phyloP scores from a whole-genome alignment of 129 eudicot species.

The Silybum marianum region DNA sequence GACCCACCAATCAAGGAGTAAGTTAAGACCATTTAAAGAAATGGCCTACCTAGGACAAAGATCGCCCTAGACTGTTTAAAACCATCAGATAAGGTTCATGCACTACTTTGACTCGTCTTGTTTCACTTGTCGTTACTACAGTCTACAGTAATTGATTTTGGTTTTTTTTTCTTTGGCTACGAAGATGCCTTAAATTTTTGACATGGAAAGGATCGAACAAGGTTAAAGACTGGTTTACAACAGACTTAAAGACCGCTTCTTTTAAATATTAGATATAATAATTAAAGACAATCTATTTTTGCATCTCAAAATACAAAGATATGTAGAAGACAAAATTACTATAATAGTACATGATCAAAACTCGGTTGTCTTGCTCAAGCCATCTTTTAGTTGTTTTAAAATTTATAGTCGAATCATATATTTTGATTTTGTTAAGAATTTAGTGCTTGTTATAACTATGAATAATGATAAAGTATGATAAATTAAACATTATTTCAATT shows the following conservation, averaged over 20 bases:
- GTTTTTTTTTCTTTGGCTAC: background rate
- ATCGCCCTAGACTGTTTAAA: background rate
- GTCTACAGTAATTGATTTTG: background rate
- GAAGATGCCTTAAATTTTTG: background rate
- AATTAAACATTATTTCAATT: background rate
- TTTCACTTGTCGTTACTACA: background rate
- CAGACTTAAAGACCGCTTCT: background rate
- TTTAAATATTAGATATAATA: background rate
- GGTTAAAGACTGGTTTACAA: background rate
- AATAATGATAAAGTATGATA: background rate
- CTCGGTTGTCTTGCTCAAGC: constrained; percentile 7
- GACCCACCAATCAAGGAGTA: constrained; percentile 2
- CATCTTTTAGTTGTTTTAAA: background rate
- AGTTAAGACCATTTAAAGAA: background rate
- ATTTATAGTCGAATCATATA: background rate
- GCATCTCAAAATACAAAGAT: background rate
- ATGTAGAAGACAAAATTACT: background rate
- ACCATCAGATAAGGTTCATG: background rate
- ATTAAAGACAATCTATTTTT: background rate
- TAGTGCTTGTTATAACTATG: background rate
- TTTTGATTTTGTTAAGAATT: background rate
- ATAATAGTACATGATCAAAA: background rate
- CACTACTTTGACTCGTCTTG: background rate
- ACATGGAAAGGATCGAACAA: background rate
- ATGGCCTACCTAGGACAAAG: background rate